Base-by-base conservation (phyloP, 1,284 basidiomycete species). In the Moniliella sp. region DNA sequence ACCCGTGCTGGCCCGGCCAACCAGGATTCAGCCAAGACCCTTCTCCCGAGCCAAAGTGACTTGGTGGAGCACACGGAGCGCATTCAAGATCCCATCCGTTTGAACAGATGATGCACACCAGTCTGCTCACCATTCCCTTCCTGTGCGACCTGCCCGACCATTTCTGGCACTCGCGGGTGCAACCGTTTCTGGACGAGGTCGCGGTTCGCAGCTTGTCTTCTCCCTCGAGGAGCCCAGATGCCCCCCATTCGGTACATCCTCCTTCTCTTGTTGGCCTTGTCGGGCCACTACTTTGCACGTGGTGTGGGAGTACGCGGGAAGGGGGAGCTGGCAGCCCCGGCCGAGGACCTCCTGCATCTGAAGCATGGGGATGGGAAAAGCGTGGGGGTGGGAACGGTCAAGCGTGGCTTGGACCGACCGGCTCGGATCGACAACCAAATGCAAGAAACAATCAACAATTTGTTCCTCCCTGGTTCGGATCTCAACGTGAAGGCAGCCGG, bases 351-450 rank as follows among this genome's bases (percentile, higher is more conserved):
- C 18, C 37, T 17, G 37, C 34, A 7, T 14, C 33, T 8, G 37
- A 35, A 26, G 11, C 10, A 14, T 39, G 37, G 37, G 33, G 7
- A 23, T 21, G 7, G 33, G 37, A 39, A 39, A 25, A 15, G 31
- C 12, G 36, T 34, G 37, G 37, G 37, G 8, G 32, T 28, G 14
- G 37, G 37, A 13, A 39, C 35, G 13, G 31, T 33, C 23, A 36
- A 36, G 25, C 31, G 35, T n/a, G 37, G 37, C 9, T 12, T 39
- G 5, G 32, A 28, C n/a, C 12, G 16, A 12, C 37, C 37, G 1
- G 27, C 36, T 12, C 28, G 37, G 19, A 23, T 25, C 12, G 32
- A 28, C 12, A 16, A 25, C n/a, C 14, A 15, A n/a, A 16, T 32
- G 15, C 13, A 14, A 8, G 31, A 13, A 11, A 14, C 18, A 11